Conservation (phyloP, 1,139 yeast species). For the Trichomonascaceae sp. region DNA sequence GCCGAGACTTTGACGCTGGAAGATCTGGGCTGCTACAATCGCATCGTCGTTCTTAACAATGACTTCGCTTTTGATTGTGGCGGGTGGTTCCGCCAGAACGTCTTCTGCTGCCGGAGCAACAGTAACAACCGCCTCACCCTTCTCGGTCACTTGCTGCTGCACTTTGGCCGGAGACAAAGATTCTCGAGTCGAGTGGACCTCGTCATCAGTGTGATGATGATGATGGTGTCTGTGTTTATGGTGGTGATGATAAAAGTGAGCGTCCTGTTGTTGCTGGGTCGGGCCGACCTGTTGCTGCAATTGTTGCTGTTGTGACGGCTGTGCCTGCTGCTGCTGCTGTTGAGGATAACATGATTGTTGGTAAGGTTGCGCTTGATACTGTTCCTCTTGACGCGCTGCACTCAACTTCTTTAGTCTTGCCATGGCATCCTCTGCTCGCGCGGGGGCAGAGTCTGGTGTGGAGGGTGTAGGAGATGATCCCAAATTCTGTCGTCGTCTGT, state of each 20-base stretch:
- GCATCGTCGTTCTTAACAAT: constrained; percentile 35
- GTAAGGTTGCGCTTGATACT: constrained; percentile 1
- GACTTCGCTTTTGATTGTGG: constrained; percentile 14
- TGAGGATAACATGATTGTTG: constrained; percentile 11
- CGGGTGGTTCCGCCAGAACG: constrained; percentile 7
- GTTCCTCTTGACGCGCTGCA: constrained; percentile 1
- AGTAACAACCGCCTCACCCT: too few species aligned
- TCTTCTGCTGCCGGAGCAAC: not conserved
- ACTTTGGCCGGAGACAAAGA: not conserved
- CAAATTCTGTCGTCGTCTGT: constrained; percentile 12
- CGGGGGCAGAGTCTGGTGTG: constrained; percentile 15
- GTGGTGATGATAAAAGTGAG: constrained; percentile 14
- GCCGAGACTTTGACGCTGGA: constrained; percentile 44
- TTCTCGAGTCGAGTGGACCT: not conserved
- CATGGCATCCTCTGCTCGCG: constrained; percentile 24
- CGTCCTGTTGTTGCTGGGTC: constrained; percentile 3
- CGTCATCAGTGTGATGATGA: constrained; percentile 7
- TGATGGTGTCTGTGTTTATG: constrained; percentile 14
- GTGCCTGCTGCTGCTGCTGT: constrained; percentile 7
- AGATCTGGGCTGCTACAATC: constrained; percentile 31
- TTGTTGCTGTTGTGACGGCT: constrained; percentile 2
- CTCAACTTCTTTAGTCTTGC: constrained; percentile 18
- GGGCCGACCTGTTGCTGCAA: constrained; percentile 1
- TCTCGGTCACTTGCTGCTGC: too few species aligned
- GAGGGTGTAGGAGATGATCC: not conserved